Evolutionary conservation across 2,329 filamentous ascomycete species (phyloP), one percentile per base, ranked within the genome.

Genomic region (Onygena corvina): DNA sequence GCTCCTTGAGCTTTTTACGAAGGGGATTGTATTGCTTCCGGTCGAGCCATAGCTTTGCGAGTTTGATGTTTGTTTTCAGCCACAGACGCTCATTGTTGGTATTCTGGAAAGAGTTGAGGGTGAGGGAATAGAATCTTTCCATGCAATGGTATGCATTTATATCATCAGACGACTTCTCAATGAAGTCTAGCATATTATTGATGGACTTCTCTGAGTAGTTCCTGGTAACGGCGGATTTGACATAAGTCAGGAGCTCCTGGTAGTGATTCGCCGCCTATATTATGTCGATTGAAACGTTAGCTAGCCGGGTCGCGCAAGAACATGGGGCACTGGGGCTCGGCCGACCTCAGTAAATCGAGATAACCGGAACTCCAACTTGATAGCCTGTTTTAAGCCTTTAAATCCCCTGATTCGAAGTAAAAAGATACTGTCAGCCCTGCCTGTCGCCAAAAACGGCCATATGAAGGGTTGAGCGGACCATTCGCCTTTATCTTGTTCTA

Each of bases 121-220:
- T 98, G 58, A 92, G 73, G 1, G 86, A 90, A 68, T 96, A 98
- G 72, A 98, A 94, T 56, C 86, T 78, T 65, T 95, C 90, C 81
- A 96, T 93, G 67, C 83, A 90, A 54, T 78, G 74, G 60, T 83
- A 84, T 20, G 84, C 81, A 36, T 81, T 79, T 5, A 80, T 77
- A 53, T 81, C 76, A 55, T 83, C 80, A 50, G 83, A 82, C n/a
- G 80, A 85, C 69, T 95, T 96, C 67, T 96, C 90, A 57, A 98
- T 92, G 64, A 84, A 94, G 70, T 96, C 92, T 42, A 98, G 80
- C 83, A 98, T 94, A 66, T 95, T 96, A 71, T 96, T 96, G 71
- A 98, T 94, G 9, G 90, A 96, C 67, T 96, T 96, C 68, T 98
- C 92, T 1, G 92, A 95, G 69, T 96, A 96, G 69, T 96, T 98